Evolutionary conservation across 1,139 yeast genomes (phyloP), one percentile per base, ranked within the genome.

Genomic region (Hemisphaericaspora xylanilytica): DNA sequence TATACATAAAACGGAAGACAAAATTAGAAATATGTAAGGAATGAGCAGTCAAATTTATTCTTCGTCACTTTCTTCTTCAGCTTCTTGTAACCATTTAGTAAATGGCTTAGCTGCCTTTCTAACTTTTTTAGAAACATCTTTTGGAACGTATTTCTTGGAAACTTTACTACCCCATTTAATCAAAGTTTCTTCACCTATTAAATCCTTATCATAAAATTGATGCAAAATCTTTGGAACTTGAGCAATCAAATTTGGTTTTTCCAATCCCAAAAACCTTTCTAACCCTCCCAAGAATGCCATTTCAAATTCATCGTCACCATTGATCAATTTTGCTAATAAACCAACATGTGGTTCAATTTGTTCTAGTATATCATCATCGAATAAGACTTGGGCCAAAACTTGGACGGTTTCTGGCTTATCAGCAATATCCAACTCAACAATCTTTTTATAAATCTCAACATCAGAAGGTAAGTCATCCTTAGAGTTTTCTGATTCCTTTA

Each of bases 31-130:
- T 20, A 20, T 6, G 8, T 6, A 20, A 20, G 8, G 21, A 12
- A 18, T 9, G 14, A n/a, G 20, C n/a, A 10, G 6, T 5, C 27
- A 17, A 22, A 9, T 28, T 21, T 26, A 20, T 15, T 79, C 81
- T 47, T 83, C 92, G 52, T 84, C 86, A 54, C 67, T 60, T 54
- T 70, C 76, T 53, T 70, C 76, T 50, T 89, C 97, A 44, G 98
- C 97, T 63, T 85, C 92, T 59, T 88, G 83, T 51, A 92, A 78
- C 98, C 98, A 92, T 53, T 85, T 81, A 49, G 92, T 70, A 67
- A 92, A 92, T 30, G 97, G 96, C 68, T 88, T 89, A 45, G 97
- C 97, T 35, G 96, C 95, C 66, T 83, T 87, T 67, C 97, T 86
- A 39, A 92, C 96, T 75, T 88, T 90, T 70, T 90, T 90, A 38